phyloP scores from a whole-genome alignment of 352 stramenopile species.

The Phytophthora megakarya region DNA sequence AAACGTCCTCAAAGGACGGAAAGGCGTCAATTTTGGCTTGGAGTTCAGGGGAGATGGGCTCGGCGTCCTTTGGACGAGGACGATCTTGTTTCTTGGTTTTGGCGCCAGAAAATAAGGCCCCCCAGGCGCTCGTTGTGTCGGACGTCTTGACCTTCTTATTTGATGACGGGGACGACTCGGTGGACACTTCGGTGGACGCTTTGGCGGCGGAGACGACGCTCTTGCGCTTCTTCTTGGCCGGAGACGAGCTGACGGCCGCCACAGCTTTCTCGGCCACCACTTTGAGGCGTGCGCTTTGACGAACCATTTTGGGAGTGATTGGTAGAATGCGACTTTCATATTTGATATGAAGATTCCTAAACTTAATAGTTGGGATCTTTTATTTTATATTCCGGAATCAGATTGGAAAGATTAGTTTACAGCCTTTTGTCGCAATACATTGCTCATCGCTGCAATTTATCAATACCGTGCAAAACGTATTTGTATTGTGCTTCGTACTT shows the following conservation, averaged over 20 bases:
- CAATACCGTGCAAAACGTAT: too few species aligned
- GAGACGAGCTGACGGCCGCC: constrained; percentile 1
- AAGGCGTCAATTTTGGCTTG: constrained; percentile 55
- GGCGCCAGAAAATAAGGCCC: constrained; percentile 37
- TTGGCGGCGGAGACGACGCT: neutral
- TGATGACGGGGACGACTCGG: neutral
- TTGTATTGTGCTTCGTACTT: too few species aligned
- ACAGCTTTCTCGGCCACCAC: constrained; percentile 30
- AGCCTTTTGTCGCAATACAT: too few species aligned
- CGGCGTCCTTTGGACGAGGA: constrained; percentile 28
- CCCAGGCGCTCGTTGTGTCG: constrained; percentile 46
- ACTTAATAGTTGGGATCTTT: too few species aligned
- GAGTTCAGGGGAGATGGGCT: constrained; percentile 42
- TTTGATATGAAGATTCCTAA: too few species aligned
- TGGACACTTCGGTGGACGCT: constrained; percentile 3
- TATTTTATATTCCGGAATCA: too few species aligned
- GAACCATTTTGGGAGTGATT: constrained; percentile 34
- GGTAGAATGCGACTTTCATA: too few species aligned
- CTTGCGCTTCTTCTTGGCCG: constrained; percentile 27
- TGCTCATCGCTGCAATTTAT: too few species aligned
- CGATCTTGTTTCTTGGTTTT: constrained; percentile 27
- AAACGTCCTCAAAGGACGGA: constrained; percentile 57
- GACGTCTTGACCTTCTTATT: constrained; percentile 20
- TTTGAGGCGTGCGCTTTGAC: constrained; percentile 46
- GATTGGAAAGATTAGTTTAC: too few species aligned